These are phyloP conservation scores for Aotearoamyces nothofagi DNA, from an alignment of 2,329 filamentous ascomycete genomes.

Conservation along the genomic window DNA sequence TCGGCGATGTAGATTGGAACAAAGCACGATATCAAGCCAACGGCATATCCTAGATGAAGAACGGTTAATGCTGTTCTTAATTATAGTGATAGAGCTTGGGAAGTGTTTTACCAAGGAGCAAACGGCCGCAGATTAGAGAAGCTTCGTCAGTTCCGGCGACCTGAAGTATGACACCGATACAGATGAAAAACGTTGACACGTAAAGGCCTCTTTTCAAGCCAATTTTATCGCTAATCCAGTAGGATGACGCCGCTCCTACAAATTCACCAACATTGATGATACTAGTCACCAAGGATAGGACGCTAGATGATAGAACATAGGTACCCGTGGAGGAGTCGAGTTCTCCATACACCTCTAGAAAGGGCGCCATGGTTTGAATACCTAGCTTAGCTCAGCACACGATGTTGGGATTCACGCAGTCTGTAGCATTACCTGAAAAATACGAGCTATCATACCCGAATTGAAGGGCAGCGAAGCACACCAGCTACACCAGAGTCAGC, in stretches of 20 bases:
- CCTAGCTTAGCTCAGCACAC: too few species aligned
- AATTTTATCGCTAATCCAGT: neutral
- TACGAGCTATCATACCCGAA: neutral
- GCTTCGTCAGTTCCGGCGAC: neutral
- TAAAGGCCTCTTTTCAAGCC: neutral
- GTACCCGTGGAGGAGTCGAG: neutral
- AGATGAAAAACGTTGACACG: neutral
- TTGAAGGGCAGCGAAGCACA: too few species aligned
- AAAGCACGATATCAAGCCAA: neutral
- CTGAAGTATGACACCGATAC: neutral
- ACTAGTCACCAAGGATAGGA: neutral
- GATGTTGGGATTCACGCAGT: too few species aligned
- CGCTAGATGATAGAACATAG: neutral
- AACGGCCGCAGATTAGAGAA: neutral
- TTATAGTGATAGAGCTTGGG: neutral
- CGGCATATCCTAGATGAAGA: neutral
- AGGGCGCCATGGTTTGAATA: neutral
- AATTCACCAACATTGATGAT: conserved; percentile 1
- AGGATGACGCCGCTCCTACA: neutral
- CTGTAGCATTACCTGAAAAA: too few species aligned
- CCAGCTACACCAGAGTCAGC: too few species aligned
- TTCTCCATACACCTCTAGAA: neutral
- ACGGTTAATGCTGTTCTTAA: neutral
- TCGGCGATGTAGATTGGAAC: neutral
- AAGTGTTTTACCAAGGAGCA: neutral